Percentiles rank a stretch among this genome's conserved stretches.
Evolutionary conservation across 306 rosid species (phyloP).

Genomic region (Glycyrrhiza uralensis): DNA sequence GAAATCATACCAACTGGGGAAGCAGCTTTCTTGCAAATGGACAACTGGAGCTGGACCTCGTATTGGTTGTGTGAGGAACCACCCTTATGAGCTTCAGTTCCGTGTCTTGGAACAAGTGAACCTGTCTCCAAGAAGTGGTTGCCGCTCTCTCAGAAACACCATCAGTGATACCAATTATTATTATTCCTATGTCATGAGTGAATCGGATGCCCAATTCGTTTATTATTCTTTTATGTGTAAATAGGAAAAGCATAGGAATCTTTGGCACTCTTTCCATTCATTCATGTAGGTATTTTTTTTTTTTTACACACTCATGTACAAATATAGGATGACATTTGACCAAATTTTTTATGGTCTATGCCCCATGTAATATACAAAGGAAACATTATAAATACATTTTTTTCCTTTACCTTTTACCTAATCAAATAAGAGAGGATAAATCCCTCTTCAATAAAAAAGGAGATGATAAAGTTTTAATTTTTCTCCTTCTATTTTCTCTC

Average conservation of each 20-base stretch:
- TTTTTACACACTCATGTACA: conserved; percentile 17
- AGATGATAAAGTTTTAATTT: no score
- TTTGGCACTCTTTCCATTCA: conserved; percentile 29
- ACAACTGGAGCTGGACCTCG: conserved; percentile 78
- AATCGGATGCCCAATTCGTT: conserved; percentile 24
- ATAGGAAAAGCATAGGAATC: conserved; percentile 39
- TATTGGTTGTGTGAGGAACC: conserved; percentile 83
- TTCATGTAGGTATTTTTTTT: conserved; percentile 28
- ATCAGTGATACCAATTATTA: conserved; percentile 19
- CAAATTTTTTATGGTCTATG: conserved; percentile 24
- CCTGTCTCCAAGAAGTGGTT: conserved; percentile 53
- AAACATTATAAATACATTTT: background rate
- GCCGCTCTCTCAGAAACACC: conserved; percentile 21
- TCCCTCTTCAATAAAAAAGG: no score
- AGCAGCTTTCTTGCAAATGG: conserved; percentile 59
- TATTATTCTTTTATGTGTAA: conserved; percentile 47
- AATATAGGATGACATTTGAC: conserved; percentile 18
- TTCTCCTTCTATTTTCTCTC: no score
- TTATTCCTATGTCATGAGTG: conserved; percentile 17
- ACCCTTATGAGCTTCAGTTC: conserved; percentile 63
- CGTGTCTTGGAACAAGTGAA: conserved; percentile 60
- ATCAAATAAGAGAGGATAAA: no score
- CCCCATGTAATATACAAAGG: conserved; percentile 20
- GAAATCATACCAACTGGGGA: conserved; percentile 66
- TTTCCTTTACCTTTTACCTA: no score